These are phyloP conservation scores for Mycena epipterygia DNA, from an alignment of 768 basidiomycete genomes.

Conservation along the genomic window DNA sequence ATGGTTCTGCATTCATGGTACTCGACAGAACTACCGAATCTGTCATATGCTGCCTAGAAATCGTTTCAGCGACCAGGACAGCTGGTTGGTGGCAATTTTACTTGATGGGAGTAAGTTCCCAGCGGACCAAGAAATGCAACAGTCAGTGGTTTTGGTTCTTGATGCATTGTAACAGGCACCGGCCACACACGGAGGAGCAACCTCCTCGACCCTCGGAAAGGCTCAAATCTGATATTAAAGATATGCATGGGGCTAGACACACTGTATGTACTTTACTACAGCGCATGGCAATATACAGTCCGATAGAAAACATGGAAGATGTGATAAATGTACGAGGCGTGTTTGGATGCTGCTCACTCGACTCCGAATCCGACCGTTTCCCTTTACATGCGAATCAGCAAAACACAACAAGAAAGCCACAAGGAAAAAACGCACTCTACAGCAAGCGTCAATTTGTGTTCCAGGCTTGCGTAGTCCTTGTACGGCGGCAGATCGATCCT, in stretches of 20 bases:
- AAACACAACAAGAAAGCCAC: neutral
- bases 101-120: slow-evolving; percentile 75
- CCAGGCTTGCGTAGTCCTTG: slow-evolving; percentile 93
- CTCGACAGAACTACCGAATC: slow-evolving; percentile 59
- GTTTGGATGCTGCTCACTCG: slow-evolving; percentile 64
- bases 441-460: slow-evolving; percentile 94
- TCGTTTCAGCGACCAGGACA: neutral
- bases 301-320: slow-evolving; percentile 34
- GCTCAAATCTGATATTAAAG: slow-evolving; percentile 22
- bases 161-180: too few species aligned
- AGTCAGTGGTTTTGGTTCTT: neutral
- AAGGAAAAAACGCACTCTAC: slow-evolving; percentile 80
- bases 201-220: too few species aligned
- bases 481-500: slow-evolving; percentile 98
- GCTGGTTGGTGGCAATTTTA: slow-evolving; percentile 30
- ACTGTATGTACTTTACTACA: slow-evolving; percentile 27
- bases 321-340: slow-evolving; percentile 34
- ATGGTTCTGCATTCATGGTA: slow-evolving; percentile 59
- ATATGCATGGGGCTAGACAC: slow-evolving; percentile 28
- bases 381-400: slow-evolving; percentile 54
- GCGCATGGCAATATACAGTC: slow-evolving; percentile 28
- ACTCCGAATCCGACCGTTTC: slow-evolving; percentile 97
- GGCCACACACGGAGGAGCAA: neutral
- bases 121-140: slow-evolving; percentile 68
- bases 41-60: slow-evolving; percentile 60